Evolutionary conservation across 108 stramenopile genomes (phyloP).

Genomic region (Mediolabrus comicus): DNA sequence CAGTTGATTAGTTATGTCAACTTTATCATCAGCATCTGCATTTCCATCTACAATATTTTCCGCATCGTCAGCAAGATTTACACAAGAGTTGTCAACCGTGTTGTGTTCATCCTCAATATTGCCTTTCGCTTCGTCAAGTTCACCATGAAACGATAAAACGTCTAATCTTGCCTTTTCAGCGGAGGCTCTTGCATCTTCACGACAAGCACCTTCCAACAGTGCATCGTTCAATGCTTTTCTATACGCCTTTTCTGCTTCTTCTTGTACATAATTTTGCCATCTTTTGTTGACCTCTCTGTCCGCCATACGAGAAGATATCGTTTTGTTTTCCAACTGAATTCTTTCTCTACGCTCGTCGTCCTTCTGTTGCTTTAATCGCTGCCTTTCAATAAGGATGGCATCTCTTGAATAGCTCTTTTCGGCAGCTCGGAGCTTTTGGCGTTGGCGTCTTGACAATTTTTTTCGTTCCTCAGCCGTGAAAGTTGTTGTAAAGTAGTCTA

Average conservation of each 20-base stretch:
- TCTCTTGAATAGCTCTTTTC: slow-evolving; percentile 59
- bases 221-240: slow-evolving; percentile 65
- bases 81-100: neutral
- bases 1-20: neutral
- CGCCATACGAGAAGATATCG: slow-evolving; percentile 39
- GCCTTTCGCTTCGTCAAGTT: slow-evolving; percentile 21
- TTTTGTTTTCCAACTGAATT: slow-evolving; percentile 29
- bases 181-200: slow-evolving; percentile 47
- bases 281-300: slow-evolving; percentile 49
- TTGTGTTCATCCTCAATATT: neutral
- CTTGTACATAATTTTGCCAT: slow-evolving; percentile 46
- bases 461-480: slow-evolving; percentile 43
- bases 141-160: slow-evolving; percentile 42
- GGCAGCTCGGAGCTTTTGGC: slow-evolving; percentile 55
- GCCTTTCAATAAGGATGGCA: slow-evolving; percentile 35
- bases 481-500: slow-evolving; percentile 40
- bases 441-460: slow-evolving; percentile 54
- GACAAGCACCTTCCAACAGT: slow-evolving; percentile 51
- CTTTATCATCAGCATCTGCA: slow-evolving; percentile 4
- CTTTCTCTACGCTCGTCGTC: slow-evolving; percentile 41
- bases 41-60: slow-evolving; percentile 11
- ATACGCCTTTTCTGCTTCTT: slow-evolving; percentile 54
- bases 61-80: neutral
- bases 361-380: slow-evolving; percentile 44
- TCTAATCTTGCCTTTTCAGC: slow-evolving; percentile 46